Evolutionary conservation across 139 green algal species (phyloP), one percentile per base, ranked within the genome.

Genomic region (Chlorella sp.): DNA sequence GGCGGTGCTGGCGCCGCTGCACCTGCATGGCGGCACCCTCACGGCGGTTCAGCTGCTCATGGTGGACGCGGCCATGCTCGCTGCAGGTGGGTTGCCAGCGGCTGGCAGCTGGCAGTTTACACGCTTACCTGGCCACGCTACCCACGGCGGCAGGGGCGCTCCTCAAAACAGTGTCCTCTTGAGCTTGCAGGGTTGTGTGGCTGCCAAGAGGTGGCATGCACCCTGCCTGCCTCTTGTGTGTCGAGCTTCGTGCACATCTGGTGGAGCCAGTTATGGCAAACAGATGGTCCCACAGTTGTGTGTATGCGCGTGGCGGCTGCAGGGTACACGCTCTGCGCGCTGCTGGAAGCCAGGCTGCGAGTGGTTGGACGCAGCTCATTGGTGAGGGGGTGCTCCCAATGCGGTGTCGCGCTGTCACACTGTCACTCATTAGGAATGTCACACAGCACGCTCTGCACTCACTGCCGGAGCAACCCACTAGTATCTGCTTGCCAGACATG

Each of bases 251-350:
- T 0, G 34, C 67, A 0, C 79, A 88, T 6, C 35, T 88, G 33
- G 74, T 88, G 6, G 82, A 79, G 0, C 79, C 79, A 4, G 84
- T 79, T 3, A 59, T 86, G 77, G 77, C 86, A 62, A 64, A 75
- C 35, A 31, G 70, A 60, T 62, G 69, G 31, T 51, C 49, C 69
- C 34, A 42, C 2, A 33, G 3, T 66, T 50, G 10, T 32, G 1
- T 64, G 68, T 55, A 26, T 60, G 35, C 4, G 23, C 4, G 34
- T n/a, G n/a, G 32, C 2, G 29, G n/a, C 5, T 30, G 65, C 30
- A 5, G 22, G 51, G 30, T 74, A 27, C n/a, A 50, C 36, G 6
- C 26, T 34, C 36, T 61, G 35, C 68, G 26, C 62, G 2, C 23
- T 17, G 14, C n/a, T 32, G 5, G n/a, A n/a, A n/a, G n/a, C n/a